phyloP scores from a whole-genome alignment of 768 basidiomycete species.

The Boletus pseudo-olivaceus region DNA sequence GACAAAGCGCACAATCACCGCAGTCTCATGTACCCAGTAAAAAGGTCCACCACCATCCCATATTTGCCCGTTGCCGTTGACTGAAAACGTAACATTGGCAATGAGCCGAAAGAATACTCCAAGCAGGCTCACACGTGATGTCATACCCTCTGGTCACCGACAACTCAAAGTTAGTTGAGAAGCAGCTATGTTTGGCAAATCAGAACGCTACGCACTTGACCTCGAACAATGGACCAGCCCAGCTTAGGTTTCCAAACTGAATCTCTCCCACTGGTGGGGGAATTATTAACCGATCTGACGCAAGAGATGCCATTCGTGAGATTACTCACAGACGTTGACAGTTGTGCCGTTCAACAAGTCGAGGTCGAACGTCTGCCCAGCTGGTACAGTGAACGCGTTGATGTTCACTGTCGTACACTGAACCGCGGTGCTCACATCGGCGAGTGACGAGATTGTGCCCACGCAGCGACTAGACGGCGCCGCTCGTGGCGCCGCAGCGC shows the following conservation, averaged over 20 bases:
- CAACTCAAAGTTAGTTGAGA: not conserved
- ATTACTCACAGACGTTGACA: constrained; percentile 53
- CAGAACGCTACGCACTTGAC: constrained; percentile 37
- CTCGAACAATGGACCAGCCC: constrained; percentile 54
- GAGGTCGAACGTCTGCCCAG: constrained; percentile 48
- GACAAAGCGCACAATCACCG: not conserved
- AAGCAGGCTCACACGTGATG: constrained; percentile 43
- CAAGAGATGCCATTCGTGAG: not conserved
- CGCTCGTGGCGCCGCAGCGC: constrained; percentile 16
- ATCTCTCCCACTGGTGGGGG: constrained; percentile 49
- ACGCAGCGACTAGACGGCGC: constrained; percentile 33
- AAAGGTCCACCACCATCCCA: constrained; percentile 43
- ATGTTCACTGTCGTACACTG: constrained; percentile 58
- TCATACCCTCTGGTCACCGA: constrained; percentile 38
- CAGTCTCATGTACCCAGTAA: constrained; percentile 36
- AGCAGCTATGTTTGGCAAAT: not conserved
- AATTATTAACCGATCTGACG: not conserved
- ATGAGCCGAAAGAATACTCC: not conserved
- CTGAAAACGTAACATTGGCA: constrained; percentile 5
- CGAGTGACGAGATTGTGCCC: constrained; percentile 54
- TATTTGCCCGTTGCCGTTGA: constrained; percentile 39
- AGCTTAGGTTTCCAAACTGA: constrained; percentile 47
- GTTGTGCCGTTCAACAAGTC: constrained; percentile 45
- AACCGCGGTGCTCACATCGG: constrained; percentile 49
- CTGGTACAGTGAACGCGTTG: constrained; percentile 54